A percentile compares a stretch with the other conserved stretches of the same genome.
Conservation (phyloP, 2,329 filamentous ascomycete species). For the Pseudocercospora musae region DNA sequence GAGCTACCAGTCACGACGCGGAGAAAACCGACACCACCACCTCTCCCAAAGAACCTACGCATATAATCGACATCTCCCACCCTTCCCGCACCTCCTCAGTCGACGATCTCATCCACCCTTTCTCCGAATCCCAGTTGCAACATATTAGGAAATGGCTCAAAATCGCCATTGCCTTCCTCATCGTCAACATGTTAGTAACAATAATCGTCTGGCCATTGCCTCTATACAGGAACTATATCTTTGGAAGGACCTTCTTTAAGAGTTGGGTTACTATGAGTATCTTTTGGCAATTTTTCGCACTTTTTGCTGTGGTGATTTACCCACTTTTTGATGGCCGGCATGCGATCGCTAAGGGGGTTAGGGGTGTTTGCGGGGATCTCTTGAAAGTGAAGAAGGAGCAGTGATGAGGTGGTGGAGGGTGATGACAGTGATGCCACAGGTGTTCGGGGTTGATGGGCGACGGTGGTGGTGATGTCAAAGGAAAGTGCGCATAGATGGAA, state of each 20-base stretch:
- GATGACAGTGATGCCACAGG: no score
- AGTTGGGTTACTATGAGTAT: conserved; percentile 47
- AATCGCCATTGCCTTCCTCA: conserved; percentile 41
- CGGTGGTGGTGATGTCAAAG: no score
- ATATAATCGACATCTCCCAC: background rate
- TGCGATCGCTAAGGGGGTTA: conserved; percentile 37
- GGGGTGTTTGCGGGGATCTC: conserved; percentile 25
- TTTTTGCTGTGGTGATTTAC: conserved; percentile 46
- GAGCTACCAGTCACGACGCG: background rate
- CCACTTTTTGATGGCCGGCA: conserved; percentile 48
- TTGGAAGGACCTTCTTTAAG: conserved; percentile 46
- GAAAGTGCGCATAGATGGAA: no score
- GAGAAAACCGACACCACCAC: background rate
- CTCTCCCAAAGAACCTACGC: background rate
- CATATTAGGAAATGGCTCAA: conserved; percentile 17
- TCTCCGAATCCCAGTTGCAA: conserved; percentile 30
- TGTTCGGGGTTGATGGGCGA: no score
- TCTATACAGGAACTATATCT: conserved; percentile 50
- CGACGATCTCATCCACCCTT: conserved; percentile 42
- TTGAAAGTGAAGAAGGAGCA: background rate
- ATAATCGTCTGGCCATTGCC: conserved; percentile 51
- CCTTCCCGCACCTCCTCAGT: background rate
- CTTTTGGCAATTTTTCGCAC: conserved; percentile 49
- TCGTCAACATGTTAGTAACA: conserved; percentile 45
- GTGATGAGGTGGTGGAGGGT: background rate